These are phyloP conservation scores for Cornus suecica DNA, from an alignment of 148 eudicot species.

Conservation along the genomic window DNA sequence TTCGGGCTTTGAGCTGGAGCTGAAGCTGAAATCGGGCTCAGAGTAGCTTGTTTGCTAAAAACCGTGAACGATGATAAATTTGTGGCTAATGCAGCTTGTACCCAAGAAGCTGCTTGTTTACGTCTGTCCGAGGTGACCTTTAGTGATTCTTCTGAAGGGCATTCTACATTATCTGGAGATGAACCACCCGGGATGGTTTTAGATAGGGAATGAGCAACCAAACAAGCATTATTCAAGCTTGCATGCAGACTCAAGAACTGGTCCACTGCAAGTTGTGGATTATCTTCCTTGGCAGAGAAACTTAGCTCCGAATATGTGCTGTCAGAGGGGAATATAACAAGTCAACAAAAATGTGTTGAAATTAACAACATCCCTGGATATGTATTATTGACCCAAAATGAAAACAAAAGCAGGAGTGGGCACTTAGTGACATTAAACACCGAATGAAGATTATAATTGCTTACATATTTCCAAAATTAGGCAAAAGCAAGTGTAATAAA, in stretches of 20 bases:
- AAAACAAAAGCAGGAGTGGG: neutral
- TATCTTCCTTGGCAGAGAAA: conserved; percentile 68
- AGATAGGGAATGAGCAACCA: conserved; percentile 44
- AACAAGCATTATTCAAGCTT: conserved; percentile 54
- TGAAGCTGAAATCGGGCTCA: conserved; percentile 27
- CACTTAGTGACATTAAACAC: neutral
- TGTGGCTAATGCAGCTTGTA: conserved; percentile 71
- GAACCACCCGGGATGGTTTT: conserved; percentile 43
- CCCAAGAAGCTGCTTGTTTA: conserved; percentile 85
- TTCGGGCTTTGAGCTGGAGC: conserved; percentile 35
- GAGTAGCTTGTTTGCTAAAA: conserved; percentile 43
- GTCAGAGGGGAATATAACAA: conserved; percentile 19
- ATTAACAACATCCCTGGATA: neutral
- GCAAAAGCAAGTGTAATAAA: neutral
- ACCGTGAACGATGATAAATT: conserved; percentile 65
- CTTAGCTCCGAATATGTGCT: conserved; percentile 76
- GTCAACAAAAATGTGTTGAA: neutral
- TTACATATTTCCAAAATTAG: neutral
- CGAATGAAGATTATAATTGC: neutral
- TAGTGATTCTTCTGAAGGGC: conserved; percentile 56
- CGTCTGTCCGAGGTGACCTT: conserved; percentile 52
- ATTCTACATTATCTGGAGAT: conserved; percentile 61
- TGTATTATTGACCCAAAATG: neutral
- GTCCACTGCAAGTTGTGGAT: conserved; percentile 79
- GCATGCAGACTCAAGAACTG: conserved; percentile 71